phyloP scores from a whole-genome alignment of 495 filamentous ascomycete genomes.

The Penicillium ucsense region DNA sequence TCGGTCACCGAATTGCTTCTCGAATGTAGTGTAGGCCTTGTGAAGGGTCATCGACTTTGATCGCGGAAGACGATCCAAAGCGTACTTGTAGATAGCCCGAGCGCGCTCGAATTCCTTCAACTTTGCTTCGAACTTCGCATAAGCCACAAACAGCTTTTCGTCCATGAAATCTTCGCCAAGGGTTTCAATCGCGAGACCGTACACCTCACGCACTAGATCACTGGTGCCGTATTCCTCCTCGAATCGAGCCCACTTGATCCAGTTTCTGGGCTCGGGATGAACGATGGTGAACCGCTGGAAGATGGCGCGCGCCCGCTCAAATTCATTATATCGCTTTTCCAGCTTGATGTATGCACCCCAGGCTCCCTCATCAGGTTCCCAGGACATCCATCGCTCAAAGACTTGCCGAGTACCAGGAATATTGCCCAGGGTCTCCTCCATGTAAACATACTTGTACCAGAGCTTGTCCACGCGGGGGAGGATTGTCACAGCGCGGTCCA shows the following conservation, averaged over 20 bases:
- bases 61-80: conserved; percentile 80
- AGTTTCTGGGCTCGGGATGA: conserved; percentile 90
- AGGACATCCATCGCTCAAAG: conserved; percentile 97
- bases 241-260: conserved; percentile 98
- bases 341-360: conserved; percentile 96
- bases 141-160: conserved; percentile 87
- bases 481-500: conserved; percentile 93
- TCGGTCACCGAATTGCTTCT: conserved; percentile 93
- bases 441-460: conserved; percentile 98
- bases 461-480: conserved; percentile 86
- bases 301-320: conserved; percentile 70
- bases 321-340: conserved; percentile 91
- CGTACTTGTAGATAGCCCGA: conserved; percentile 95
- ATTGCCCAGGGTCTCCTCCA: conserved; percentile 95
- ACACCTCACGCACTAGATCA: conserved; percentile 87
- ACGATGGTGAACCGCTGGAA: conserved; percentile 89
- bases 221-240: conserved; percentile 91
- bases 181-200: conserved; percentile 78
- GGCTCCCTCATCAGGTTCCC: conserved; percentile 92
- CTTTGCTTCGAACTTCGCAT: conserved; percentile 86
- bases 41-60: conserved; percentile 79
- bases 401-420: conserved; percentile 87
- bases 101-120: conserved; percentile 92
- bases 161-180: conserved; percentile 95
- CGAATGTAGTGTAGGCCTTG: conserved; percentile 90